Evolutionary conservation across 495 filamentous ascomycete species (phyloP), one percentile per base, ranked within the genome.

Genomic region (Hypoxylon trugodes): DNA sequence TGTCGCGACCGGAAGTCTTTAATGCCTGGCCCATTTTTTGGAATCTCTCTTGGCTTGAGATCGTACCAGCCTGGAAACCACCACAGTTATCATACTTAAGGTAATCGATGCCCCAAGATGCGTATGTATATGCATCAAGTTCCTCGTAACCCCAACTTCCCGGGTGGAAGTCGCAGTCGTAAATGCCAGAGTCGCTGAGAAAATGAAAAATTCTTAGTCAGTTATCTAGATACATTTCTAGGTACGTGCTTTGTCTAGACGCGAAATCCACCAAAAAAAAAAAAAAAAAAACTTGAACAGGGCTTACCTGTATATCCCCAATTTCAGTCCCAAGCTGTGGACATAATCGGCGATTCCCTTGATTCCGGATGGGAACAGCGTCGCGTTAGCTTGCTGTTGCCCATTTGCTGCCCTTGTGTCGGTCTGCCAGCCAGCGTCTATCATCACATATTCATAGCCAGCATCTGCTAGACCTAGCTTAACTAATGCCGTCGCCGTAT

Each of bases 71-170:
- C 30, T 61, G 49, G 42, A 53, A 69, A 47, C 41, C 50, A 49
- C 64, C 43, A 51, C 57, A 62, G 18, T 67, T 66, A 41, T 68
- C 63, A 51, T 73, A 76, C 65, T 76, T 77, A 33, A 76, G 56
- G 35, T 73, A 73, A 41, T 72, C 74, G 33, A 74, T 67, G 2
- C 68, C 73, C 74, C 75, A 77, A 5, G 60, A 62, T 10, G 71
- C 71, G 19, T 76, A 74, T 19, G 69, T 73, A 10, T 65, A 19
- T 3, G 74, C 76, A 68, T 80, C 77, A 15, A 59, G 51, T 13
- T 62, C 52, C 51, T 78, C 75, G 35, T 76, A 68, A 15, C 61
- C 76, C 43, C 65, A 67, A 42, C 71, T 74, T 13, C 70, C 76
- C 19, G 73, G 73, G 35, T 62, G 70, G 32, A 69, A 59, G 51